A percentile compares a stretch with the other conserved stretches of the same genome.
Conservation (phyloP, 2,329 filamentous ascomycete species). For the Bipolaris oryzae region DNA sequence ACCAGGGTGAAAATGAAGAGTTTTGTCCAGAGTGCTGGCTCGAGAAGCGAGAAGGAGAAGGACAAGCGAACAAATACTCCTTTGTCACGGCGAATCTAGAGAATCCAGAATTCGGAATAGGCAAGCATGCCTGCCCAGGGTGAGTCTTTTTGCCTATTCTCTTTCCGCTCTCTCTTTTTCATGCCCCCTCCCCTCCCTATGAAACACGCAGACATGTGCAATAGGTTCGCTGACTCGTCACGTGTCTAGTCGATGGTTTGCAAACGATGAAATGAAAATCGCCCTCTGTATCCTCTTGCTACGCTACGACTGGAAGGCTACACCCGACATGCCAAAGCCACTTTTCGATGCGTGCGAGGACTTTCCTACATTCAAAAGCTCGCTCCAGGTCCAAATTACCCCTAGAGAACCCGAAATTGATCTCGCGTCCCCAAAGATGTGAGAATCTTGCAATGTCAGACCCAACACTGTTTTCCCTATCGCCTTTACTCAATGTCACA, state of each 20-base stretch:
- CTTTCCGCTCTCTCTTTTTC: not conserved
- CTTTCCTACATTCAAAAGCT: not conserved
- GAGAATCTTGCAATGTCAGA: too few species aligned
- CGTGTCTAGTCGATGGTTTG: not conserved
- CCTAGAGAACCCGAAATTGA: not conserved
- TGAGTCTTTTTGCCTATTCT: not conserved
- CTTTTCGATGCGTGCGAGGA: not conserved
- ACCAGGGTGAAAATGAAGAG: not conserved
- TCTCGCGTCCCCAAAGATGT: not conserved
- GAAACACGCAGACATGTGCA: too few species aligned
- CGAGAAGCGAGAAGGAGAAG: not conserved
- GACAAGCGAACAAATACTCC: not conserved
- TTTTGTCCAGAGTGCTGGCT: slow-evolving; percentile 1
- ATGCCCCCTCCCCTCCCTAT: not conserved
- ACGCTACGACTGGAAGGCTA: not conserved
- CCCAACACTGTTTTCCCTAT: too few species aligned
- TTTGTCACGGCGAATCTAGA: not conserved
- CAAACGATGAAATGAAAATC: slow-evolving; percentile 1
- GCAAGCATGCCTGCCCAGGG: slow-evolving; percentile 1
- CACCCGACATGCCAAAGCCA: not conserved
- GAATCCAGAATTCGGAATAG: not conserved
- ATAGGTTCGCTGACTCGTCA: not conserved
- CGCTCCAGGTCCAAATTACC: not conserved
- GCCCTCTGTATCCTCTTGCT: not conserved
- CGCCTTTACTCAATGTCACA: too few species aligned